Conservation (phyloP, 345 rosid species). For the Eucalyptus regnans region DNA sequence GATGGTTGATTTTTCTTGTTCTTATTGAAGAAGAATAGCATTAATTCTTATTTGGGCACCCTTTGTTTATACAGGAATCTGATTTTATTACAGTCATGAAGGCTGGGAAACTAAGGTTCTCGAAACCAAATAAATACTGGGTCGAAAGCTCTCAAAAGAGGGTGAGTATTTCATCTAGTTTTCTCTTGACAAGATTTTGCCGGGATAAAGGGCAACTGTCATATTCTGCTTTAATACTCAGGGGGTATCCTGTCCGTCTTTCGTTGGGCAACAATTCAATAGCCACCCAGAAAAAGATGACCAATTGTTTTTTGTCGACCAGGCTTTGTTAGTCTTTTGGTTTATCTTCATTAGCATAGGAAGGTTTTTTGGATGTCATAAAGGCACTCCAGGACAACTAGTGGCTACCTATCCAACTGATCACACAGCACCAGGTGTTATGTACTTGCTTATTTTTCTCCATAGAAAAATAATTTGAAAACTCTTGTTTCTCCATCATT, state of each 20-base stretch:
- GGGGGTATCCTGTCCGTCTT: background rate
- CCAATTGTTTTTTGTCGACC: background rate
- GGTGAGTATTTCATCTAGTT: conserved; percentile 21
- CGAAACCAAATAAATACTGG: conserved; percentile 74
- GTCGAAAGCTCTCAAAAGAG: conserved; percentile 76
- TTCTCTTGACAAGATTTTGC: background rate
- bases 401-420: background rate
- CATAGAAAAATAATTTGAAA: background rate
- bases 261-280: background rate
- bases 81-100: conserved; percentile 59
- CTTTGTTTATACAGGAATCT: conserved; percentile 26
- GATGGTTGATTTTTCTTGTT: background rate
- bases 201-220: background rate
- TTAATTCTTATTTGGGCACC: background rate
- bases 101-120: conserved; percentile 64
- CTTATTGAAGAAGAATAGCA: background rate
- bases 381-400: background rate
- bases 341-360: background rate
- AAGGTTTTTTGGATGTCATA: background rate
- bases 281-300: background rate
- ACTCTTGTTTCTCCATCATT: background rate
- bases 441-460: background rate
- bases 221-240: background rate
- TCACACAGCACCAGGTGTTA: background rate
- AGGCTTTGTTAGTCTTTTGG: background rate